Base-by-base conservation (phyloP, 1,284 basidiomycete genomes). In the Fomitopsis schrenkii region DNA sequence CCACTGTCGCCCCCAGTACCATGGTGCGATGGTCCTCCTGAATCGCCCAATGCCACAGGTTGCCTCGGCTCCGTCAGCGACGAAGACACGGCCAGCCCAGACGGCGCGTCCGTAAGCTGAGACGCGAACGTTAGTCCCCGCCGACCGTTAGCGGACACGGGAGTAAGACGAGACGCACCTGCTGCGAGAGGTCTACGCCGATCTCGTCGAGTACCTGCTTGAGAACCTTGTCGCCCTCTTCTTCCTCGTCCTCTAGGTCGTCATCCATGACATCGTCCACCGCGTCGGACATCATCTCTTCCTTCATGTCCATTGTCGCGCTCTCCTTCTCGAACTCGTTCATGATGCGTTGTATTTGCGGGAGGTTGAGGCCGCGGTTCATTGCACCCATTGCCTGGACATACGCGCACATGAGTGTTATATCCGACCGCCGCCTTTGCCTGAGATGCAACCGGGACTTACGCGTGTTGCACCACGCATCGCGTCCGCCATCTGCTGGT, bases 241-340 rank as follows among this genome's bases (percentile, higher is more conserved):
- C 93, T 69, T 98, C 96, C 75, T 97, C 96, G 58, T 96, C 96
- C 66, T 95, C 94, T 42, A 80, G 80, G 26, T 95, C 94, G 56
- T 94, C 93, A 70, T 97, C 95, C 95, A 99, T 98, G 42, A 95
- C 96, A 71, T 98, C 97, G 76, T 99, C 97, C 9, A 99, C 92
- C 1, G 96, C 93, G 64, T 99, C 97, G 42, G 91, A 94, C 97
- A 99, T 99, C 92, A 99, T 97, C 75, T 98, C 97, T 77, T 98
- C 97, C 77, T 98, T 99, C 97, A 99, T 99, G 76, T 99, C 97
- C 97, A 99, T 99, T 74, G 91, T 93, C 10, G 92, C 88, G 65
- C 91, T 97, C 77, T 99, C 97, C 70, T 90, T 91, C 79, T 99
- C 97, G 68, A 99, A 99, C 55, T 99, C 97, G 68, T 90, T 93